Conservation (phyloP, 805 yeast genomes). For the Candida awuae region DNA sequence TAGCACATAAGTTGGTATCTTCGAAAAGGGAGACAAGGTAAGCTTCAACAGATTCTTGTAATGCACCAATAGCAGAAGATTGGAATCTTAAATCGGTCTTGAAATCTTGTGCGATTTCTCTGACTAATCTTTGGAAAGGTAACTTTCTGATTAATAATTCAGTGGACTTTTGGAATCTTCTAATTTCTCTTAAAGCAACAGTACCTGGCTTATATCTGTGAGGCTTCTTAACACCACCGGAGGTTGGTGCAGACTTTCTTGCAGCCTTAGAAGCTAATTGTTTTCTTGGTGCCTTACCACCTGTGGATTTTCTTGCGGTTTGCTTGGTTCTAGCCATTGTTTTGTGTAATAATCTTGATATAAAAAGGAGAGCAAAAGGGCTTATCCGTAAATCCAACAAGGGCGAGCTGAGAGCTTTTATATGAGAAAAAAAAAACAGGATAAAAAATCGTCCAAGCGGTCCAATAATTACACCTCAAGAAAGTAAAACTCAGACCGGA, state of each 20-base stretch:
- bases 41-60: constrained; percentile 98
- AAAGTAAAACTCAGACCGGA: not conserved
- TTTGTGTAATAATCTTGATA: constrained; percentile 3
- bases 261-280: constrained; percentile 89
- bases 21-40: constrained; percentile 92
- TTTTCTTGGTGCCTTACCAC: constrained; percentile 96
- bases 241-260: constrained; percentile 85
- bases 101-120: constrained; percentile 94
- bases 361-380: not conserved
- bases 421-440: not conserved
- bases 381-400: not conserved
- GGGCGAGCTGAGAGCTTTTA: too few relatives aligned
- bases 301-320: constrained; percentile 91
- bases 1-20: constrained; percentile 97
- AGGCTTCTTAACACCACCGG: constrained; percentile 91
- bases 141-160: constrained; percentile 91
- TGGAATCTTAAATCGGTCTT: constrained; percentile 93
- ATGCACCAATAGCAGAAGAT: constrained; percentile 94
- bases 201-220: constrained; percentile 98
- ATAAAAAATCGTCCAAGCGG: not conserved
- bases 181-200: constrained; percentile 92
- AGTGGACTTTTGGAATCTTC: constrained; percentile 95
- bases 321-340: constrained; percentile 88
- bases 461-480: not conserved
- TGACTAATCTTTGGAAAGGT: constrained; percentile 94